Base-by-base conservation (phyloP, 2,329 filamentous ascomycete genomes). In the Fusarium tupiense region DNA sequence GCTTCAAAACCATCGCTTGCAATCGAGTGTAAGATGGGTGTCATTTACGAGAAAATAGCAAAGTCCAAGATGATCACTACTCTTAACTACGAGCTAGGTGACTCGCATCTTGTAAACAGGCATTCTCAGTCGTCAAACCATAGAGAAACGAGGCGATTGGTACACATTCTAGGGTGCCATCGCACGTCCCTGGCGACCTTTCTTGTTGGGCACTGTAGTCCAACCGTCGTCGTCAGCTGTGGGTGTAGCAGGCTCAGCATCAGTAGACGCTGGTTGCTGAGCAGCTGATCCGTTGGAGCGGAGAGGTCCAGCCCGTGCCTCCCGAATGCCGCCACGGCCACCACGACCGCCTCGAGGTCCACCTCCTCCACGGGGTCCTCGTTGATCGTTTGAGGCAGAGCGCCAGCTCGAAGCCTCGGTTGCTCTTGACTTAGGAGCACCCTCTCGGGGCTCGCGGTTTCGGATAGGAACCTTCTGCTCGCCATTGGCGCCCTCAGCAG, bases 391-490 rank as follows among this genome's bases (percentile, higher is more conserved):
- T 20, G 87, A 84, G 49, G 87, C 80, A 69, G 86, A 84, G 81
- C 90, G 86, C 90, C 90, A 92, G 83, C 87, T 91, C 59, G 88
- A 87, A 67, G 86, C 86, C 74, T 92, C 90, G 33, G 84, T 77
- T 56, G 89, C 87, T 75, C 88, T 88, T 40, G 90, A 86, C 82
- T 88, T 90, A 68, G 82, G 76, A 17, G 81, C 79, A 37, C 61
- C 64, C 78, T 87, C 85, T 17, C 82, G 81, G 31, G 81, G 80
- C 63, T 86, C 84, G 31, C 81, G 82, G 57, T 67, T 78, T 73
- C 82, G 83, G 52, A 83, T 70, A 20, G 86, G 83, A 10, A 82
- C 70, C 80, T 88, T 89, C 75, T 89, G 86, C 64, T 89, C 88
- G 50, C 81, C 79, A n/a, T 84, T 78, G 44, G 79, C 79, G 38